These are phyloP conservation scores for Carex arenaria DNA, from an alignment of 202 grass and related monocot genomes.

Conservation along the genomic window DNA sequence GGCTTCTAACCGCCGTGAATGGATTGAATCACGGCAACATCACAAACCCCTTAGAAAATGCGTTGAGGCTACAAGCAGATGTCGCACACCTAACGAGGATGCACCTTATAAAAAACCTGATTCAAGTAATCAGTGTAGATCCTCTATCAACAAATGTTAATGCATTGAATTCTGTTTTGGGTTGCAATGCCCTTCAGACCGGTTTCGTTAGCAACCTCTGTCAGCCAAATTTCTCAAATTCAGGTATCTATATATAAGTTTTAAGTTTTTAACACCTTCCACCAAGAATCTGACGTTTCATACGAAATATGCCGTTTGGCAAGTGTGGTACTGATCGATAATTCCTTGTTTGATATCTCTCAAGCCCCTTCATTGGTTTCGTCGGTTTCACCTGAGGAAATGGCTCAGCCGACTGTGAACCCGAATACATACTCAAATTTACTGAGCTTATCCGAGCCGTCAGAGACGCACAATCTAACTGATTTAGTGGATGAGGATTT, in stretches of 20 bases:
- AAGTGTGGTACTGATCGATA: not conserved
- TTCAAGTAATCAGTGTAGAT: not conserved
- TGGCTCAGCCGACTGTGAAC: not conserved
- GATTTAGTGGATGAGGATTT: not conserved
- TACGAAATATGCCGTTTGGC: not conserved
- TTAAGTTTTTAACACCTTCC: not conserved
- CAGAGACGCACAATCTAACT: not conserved
- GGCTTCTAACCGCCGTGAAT: not conserved
- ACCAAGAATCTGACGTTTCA: not conserved
- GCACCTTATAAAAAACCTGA: constrained; percentile 1
- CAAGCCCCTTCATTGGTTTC: constrained; percentile 21
- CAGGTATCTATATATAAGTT: not conserved
- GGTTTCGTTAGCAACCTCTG: not conserved
- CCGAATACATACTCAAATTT: not conserved
- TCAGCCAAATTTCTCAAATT: not conserved
- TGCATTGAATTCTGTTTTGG: not conserved
- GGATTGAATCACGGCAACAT: not conserved
- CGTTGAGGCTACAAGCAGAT: constrained; percentile 25
- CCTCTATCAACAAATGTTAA: not conserved
- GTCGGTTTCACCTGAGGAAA: constrained; percentile 12
- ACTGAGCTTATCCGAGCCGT: not conserved
- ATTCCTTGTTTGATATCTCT: not conserved
- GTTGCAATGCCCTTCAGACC: not conserved
- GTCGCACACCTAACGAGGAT: constrained; percentile 26
- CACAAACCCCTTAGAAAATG: not conserved